phyloP scores from a whole-genome alignment of 768 basidiomycete genomes.

The Podaxis sp. region DNA sequence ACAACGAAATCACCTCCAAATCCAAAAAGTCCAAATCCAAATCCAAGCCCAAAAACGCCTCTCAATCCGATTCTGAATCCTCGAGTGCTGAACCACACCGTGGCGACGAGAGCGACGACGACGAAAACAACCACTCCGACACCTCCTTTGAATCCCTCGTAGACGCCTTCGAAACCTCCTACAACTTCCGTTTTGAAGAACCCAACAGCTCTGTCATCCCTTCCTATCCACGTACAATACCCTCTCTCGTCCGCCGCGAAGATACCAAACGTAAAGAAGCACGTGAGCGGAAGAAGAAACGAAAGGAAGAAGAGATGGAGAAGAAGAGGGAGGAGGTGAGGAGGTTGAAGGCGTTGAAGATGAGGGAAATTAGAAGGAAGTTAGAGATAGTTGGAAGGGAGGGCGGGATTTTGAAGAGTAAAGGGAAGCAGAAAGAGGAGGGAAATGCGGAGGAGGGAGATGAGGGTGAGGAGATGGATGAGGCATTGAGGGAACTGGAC shows the following conservation, averaged over 20 bases:
- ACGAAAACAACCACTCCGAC: constrained; percentile 51
- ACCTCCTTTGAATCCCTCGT: constrained; percentile 80
- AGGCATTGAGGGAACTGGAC: constrained; percentile 71
- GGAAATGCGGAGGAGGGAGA: constrained; percentile 28
- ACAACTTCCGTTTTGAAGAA: constrained; percentile 98
- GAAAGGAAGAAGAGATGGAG: constrained; percentile 76
- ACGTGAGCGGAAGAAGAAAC: constrained; percentile 71
- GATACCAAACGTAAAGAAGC: constrained; percentile 83
- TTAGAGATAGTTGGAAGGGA: constrained; percentile 72
- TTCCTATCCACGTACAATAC: constrained; percentile 76
- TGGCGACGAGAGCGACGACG: constrained; percentile 26
- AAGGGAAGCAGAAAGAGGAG: constrained; percentile 28
- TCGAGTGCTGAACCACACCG: constrained; percentile 14
- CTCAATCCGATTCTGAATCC: constrained; percentile 17
- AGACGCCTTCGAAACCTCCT: constrained; percentile 92
- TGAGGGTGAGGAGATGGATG: constrained; percentile 30
- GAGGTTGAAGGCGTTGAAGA: constrained; percentile 80
- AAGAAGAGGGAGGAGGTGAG: constrained; percentile 80
- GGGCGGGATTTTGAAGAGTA: constrained; percentile 56
- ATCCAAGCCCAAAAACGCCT: constrained; percentile 26
- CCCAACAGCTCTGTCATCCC: constrained; percentile 55
- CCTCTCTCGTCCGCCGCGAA: constrained; percentile 63
- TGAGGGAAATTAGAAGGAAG: constrained; percentile 76
- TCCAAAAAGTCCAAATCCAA: constrained; percentile 29
- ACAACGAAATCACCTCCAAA: constrained; percentile 60